phyloP scores from a whole-genome alignment of 2,329 filamentous ascomycete genomes.

The Stagonosporopsis rhizophila region DNA sequence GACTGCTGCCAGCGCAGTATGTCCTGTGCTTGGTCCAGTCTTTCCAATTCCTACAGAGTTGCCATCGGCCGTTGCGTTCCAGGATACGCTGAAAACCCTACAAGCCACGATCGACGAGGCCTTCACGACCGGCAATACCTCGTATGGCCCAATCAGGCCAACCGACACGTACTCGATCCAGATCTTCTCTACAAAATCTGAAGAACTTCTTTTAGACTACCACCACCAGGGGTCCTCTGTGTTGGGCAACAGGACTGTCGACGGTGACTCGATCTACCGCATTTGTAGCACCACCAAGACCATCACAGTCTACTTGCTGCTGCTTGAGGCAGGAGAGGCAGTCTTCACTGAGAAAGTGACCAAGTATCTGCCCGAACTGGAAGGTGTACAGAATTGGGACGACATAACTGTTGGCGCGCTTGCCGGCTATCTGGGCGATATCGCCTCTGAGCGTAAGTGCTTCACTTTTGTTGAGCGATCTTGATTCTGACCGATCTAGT shows the following conservation, averaged over 20 bases:
- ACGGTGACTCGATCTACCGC: slow-evolving; percentile 54
- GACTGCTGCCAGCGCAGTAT: slow-evolving; percentile 44
- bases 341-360: slow-evolving; percentile 48
- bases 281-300: slow-evolving; percentile 53
- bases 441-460: slow-evolving; percentile 34
- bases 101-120: slow-evolving; percentile 10
- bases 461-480: not conserved
- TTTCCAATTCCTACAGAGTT: slow-evolving; percentile 14
- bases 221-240: slow-evolving; percentile 16
- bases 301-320: slow-evolving; percentile 49
- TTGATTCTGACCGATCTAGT: not conserved
- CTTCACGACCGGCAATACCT: slow-evolving; percentile 13
- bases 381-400: slow-evolving; percentile 37
- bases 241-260: slow-evolving; percentile 18
- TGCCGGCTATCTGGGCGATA: slow-evolving; percentile 42
- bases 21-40: slow-evolving; percentile 19
- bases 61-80: slow-evolving; percentile 2
- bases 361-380: slow-evolving; percentile 38
- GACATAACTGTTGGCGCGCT: slow-evolving; percentile 44
- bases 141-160: slow-evolving; percentile 10
- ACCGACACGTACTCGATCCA: slow-evolving; percentile 23
- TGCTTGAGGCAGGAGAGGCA: slow-evolving; percentile 43
- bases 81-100: slow-evolving; percentile 1
- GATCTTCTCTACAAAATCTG: slow-evolving; percentile 16
- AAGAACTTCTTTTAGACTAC: slow-evolving; percentile 15